Conservation (phyloP, 306 rosid genomes). For the Astragalus glycyphyllos region DNA sequence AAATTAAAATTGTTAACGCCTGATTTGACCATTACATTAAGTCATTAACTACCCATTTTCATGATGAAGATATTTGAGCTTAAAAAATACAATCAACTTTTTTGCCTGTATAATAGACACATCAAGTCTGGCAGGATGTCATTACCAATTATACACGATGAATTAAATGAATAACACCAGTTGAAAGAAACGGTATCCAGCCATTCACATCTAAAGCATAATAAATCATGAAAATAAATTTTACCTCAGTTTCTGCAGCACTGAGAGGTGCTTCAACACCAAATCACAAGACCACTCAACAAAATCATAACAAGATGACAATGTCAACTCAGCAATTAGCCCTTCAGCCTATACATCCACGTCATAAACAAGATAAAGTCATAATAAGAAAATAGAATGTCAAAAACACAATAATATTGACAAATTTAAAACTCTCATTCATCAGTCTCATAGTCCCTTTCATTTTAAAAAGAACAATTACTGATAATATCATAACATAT, state of each 20-base stretch:
- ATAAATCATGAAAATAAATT: conserved; percentile 28
- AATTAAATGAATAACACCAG: neutral
- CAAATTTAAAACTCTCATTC: conserved; percentile 14
- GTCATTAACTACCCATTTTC: conserved; percentile 1
- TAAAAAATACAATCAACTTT: neutral
- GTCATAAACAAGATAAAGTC: conserved; percentile 32
- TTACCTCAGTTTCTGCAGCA: conserved; percentile 80
- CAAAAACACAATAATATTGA: conserved; percentile 4
- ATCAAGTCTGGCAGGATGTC: conserved; percentile 9
- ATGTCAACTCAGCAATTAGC: conserved; percentile 71
- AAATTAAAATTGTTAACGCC: neutral
- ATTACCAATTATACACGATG: conserved; percentile 21
- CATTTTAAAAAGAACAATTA: conserved; percentile 10
- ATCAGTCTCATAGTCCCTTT: neutral
- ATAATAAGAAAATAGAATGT: neutral
- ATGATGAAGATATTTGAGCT: conserved; percentile 17
- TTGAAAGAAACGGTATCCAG: conserved; percentile 14
- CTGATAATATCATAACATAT: neutral
- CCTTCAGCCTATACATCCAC: conserved; percentile 88
- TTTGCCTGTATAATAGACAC: conserved; percentile 15
- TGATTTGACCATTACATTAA: neutral
- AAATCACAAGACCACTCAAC: conserved; percentile 78
- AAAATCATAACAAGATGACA: conserved; percentile 84
- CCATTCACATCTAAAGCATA: conserved; percentile 9
- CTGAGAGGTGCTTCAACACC: conserved; percentile 74